Percentiles rank a stretch among this genome's conserved stretches.
phyloP scores from a whole-genome alignment of 2,329 filamentous ascomycete genomes.

The Gremmenia infestans region DNA sequence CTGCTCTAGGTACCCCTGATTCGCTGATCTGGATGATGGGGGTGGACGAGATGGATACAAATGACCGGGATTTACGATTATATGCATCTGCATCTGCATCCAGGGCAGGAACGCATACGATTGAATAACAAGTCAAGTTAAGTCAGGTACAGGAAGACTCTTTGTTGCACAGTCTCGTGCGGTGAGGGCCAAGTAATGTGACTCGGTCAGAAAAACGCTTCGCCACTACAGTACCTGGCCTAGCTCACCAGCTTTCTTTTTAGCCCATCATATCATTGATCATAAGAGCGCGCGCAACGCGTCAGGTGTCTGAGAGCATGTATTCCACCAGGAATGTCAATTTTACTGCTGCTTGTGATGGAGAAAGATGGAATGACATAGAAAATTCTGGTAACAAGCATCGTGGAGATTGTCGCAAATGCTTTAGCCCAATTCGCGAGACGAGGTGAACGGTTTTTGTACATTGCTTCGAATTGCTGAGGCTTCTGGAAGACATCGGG shows the following conservation, averaged over 20 bases:
- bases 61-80: slow-evolving; percentile 1
- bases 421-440: too few species aligned
- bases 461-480: too few species aligned
- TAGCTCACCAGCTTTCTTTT: neutral
- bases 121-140: too few species aligned
- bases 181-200: neutral
- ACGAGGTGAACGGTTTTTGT: too few species aligned
- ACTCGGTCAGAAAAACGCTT: neutral
- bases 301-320: neutral
- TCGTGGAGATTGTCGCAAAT: too few species aligned
- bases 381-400: too few species aligned
- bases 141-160: neutral
- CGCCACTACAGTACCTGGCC: neutral
- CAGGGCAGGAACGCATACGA: neutral
- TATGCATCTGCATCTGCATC: neutral
- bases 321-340: too few species aligned
- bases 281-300: neutral
- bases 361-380: too few species aligned
- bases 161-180: neutral
- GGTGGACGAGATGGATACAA: neutral
- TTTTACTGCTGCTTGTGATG: too few species aligned
- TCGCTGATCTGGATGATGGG: neutral
- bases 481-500: neutral
- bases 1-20: too few species aligned
- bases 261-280: neutral